A percentile compares a stretch with the other conserved stretches of the same genome.
Evolutionary conservation across 306 rosid species (phyloP).

Genomic region (Pueraria montana): DNA sequence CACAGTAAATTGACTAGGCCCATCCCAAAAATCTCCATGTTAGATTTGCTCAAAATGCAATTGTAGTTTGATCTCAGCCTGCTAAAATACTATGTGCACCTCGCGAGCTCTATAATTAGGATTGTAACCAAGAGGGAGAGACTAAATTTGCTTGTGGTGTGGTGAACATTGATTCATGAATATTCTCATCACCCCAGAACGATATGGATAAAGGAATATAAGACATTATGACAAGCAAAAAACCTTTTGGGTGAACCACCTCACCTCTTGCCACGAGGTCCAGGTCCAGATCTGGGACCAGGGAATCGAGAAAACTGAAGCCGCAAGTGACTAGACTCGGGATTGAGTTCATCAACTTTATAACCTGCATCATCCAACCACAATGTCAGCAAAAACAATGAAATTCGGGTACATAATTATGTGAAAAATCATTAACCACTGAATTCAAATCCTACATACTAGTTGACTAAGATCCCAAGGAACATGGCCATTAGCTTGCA

Average conservation of each 20-base stretch:
- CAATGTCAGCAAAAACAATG: constrained; percentile 53
- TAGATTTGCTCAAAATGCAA: constrained; percentile 44
- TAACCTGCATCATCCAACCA: constrained; percentile 66
- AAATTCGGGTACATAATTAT: background rate
- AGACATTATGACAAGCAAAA: constrained; percentile 26
- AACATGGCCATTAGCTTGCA: background rate
- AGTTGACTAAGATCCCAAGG: background rate
- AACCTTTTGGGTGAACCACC: constrained; percentile 41
- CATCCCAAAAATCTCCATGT: constrained; percentile 47
- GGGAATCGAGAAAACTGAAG: constrained; percentile 89
- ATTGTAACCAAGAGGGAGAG: constrained; percentile 34
- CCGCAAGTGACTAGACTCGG: constrained; percentile 75
- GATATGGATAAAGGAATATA: constrained; percentile 12
- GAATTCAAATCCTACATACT: constrained; percentile 15
- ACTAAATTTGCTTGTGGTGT: constrained; percentile 44
- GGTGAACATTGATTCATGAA: constrained; percentile 13
- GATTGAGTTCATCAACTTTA: constrained; percentile 74
- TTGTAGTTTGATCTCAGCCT: constrained; percentile 39
- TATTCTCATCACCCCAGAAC: constrained; percentile 24
- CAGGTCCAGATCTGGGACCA: constrained; percentile 77
- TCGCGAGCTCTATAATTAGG: constrained; percentile 22
- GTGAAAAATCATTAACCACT: background rate
- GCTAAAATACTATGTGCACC: constrained; percentile 46
- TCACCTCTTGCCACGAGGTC: constrained; percentile 80
- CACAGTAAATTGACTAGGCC: constrained; percentile 39